Evolutionary conservation across 495 filamentous ascomycete genomes (phyloP), one percentile per base, ranked within the genome.

Genomic region (Talaromyces adpressus): DNA sequence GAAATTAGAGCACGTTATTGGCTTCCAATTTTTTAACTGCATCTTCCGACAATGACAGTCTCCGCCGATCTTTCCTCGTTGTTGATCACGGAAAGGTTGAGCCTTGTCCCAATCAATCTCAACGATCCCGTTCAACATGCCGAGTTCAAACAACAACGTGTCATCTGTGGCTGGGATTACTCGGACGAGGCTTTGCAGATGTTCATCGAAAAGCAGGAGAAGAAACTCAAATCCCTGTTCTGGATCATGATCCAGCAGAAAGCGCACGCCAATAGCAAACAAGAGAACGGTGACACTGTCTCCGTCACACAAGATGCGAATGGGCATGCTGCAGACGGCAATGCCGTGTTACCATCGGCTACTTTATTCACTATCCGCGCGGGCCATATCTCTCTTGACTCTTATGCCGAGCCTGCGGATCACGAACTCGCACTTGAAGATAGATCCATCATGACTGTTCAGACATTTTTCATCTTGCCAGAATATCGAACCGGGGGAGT

Each of bases 371-470:
- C 45, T 34, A 6, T 75, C 39, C 66, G 61, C 20, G 58, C 63
- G 29, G 72, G 72, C 5, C 72, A 75, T 23, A 72, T 75, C 18
- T 73, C 71, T 6, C 36, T 75, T 2, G 72, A 75, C 45, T 61
- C 68, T 1, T 49, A 63, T 8, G 67, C 68, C 34, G 30, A 57
- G 11, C 66, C 69, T 8, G 59, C 64, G 7, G 64, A 65, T 14
- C 53, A 70, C 3, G 62, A 69, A 23, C 25, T 70, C 6, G 68
- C 71, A 6, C 45, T 60, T 0, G 60, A 57, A 12, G 62, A 70
- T 36, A 67, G 59, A 9, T 63, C 63, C 2, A 51, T 70, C 20
- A 71, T 72, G 18, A 73, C 71, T 67, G 66, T 75, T 11, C 73
- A 71, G 32, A 63, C 67, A 9, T 73, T 75, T 27, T 75, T 69